Percentiles rank a stretch among this genome's conserved stretches.
These are phyloP conservation scores for Boletus pseudopeckii DNA, from an alignment of 768 basidiomycete species.

Conservation along the genomic window DNA sequence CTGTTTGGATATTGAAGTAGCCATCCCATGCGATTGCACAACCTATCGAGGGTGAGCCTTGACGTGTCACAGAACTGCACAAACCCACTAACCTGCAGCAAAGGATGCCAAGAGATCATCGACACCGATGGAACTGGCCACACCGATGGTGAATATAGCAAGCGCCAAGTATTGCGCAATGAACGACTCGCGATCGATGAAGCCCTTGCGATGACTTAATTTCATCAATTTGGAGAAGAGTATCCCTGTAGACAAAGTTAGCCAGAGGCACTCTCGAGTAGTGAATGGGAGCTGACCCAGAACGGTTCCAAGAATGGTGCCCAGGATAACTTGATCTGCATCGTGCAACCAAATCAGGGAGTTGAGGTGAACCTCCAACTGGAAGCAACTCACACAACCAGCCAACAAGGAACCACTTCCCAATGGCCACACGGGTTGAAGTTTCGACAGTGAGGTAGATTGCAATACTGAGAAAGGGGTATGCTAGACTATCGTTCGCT, in stretches of 20 bases:
- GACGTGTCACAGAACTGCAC: background rate
- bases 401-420: slow-evolving; percentile 83
- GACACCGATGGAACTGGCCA: slow-evolving; percentile 74
- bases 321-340: slow-evolving; percentile 78
- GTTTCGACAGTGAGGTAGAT: slow-evolving; percentile 80
- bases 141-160: slow-evolving; percentile 71
- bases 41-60: slow-evolving; percentile 42
- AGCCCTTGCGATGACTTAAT: slow-evolving; percentile 55
- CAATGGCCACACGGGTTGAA: slow-evolving; percentile 59
- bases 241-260: slow-evolving; percentile 43
- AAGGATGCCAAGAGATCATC: slow-evolving; percentile 92
- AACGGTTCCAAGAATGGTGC: slow-evolving; percentile 63
- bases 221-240: slow-evolving; percentile 72
- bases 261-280: background rate
- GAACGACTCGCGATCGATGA: slow-evolving; percentile 80
- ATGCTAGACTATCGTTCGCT: slow-evolving; percentile 93
- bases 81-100: slow-evolving; percentile 57
- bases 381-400: slow-evolving; percentile 54
- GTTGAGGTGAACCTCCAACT: background rate
- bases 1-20: slow-evolving; percentile 73
- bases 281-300: slow-evolving; percentile 32
- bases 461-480: slow-evolving; percentile 85
- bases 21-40: slow-evolving; percentile 92
- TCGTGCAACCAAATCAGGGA: slow-evolving; percentile 1
- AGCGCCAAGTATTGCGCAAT: slow-evolving; percentile 81